phyloP scores from a whole-genome alignment of 169 alveolate species.

The Cryptosporidium viatorum region DNA sequence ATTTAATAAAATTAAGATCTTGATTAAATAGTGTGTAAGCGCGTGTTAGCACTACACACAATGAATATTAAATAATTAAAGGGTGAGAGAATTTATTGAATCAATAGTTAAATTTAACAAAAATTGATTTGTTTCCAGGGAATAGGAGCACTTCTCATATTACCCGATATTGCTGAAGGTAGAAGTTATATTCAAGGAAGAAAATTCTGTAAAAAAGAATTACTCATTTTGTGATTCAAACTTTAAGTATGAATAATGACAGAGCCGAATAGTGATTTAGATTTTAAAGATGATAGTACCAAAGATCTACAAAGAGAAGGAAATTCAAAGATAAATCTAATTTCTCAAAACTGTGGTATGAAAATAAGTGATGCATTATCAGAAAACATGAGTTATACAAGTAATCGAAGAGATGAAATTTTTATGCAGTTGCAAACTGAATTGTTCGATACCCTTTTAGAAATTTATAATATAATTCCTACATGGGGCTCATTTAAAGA shows the following conservation, averaged over 20 bases:
- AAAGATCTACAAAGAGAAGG: background rate
- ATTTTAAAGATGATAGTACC: background rate
- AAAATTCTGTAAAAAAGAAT: background rate
- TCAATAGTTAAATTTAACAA: background rate
- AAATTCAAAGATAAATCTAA: background rate
- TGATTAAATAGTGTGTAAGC: conserved; percentile 17
- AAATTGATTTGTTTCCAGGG: background rate
- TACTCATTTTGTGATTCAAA: background rate
- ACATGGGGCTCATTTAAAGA: conserved; percentile 71
- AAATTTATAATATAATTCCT: conserved; percentile 46
- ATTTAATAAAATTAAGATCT: conserved; percentile 20
- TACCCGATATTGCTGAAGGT: background rate
- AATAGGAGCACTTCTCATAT: background rate
- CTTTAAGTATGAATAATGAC: conserved; percentile 18
- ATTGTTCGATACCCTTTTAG: conserved; percentile 47
- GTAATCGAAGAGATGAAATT: conserved; percentile 39
- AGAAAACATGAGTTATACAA: background rate
- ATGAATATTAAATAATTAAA: background rate
- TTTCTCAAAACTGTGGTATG: background rate
- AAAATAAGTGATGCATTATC: background rate
- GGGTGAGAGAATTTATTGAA: background rate
- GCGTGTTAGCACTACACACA: conserved; percentile 47
- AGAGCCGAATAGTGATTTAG: background rate
- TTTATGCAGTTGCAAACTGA: conserved; percentile 69
- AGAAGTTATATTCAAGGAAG: background rate